Evolutionary conservation across 2,329 filamentous ascomycete genomes (phyloP).

Genomic region (Sporothrix brunneoviolacea): DNA sequence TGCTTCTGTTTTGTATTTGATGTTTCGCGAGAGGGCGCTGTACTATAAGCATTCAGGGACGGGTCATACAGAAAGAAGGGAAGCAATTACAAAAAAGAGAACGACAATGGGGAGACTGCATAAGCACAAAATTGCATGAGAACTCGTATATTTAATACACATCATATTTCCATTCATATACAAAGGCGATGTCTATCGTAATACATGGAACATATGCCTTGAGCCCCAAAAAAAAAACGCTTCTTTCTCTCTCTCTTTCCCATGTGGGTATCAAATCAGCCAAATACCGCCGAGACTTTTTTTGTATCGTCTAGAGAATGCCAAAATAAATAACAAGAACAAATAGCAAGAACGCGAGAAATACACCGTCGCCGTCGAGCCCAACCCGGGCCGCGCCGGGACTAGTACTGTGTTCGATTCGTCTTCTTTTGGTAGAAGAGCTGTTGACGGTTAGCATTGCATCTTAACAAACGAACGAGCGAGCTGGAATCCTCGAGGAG

Average conservation of each 20-base stretch:
- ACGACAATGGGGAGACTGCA: not conserved
- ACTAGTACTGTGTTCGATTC: constrained; percentile 54
- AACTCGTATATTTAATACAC: not conserved
- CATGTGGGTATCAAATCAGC: constrained; percentile 12
- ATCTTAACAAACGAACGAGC: not conserved
- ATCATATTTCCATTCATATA: no score
- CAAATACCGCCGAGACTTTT: not conserved
- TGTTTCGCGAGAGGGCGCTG: not conserved
- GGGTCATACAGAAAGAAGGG: no score
- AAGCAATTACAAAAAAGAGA: not conserved
- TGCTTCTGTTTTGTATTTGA: not conserved
- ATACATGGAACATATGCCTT: no score
- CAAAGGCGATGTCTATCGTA: no score
- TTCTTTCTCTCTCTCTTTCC: not conserved
- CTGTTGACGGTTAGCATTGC: constrained; percentile 26
- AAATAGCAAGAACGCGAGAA: no score
- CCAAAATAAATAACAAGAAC: not conserved
- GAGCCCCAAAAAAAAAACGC: no score
- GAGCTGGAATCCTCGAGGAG: not conserved
- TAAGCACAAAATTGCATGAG: not conserved
- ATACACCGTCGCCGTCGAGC: constrained; percentile 23
- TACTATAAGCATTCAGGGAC: not conserved
- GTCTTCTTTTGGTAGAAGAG: constrained; percentile 63
- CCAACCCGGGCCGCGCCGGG: constrained; percentile 41
- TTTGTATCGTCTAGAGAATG: not conserved